Base-by-base conservation (phyloP, 2,329 filamentous ascomycete genomes). In the Cladosporium oxysporum region DNA sequence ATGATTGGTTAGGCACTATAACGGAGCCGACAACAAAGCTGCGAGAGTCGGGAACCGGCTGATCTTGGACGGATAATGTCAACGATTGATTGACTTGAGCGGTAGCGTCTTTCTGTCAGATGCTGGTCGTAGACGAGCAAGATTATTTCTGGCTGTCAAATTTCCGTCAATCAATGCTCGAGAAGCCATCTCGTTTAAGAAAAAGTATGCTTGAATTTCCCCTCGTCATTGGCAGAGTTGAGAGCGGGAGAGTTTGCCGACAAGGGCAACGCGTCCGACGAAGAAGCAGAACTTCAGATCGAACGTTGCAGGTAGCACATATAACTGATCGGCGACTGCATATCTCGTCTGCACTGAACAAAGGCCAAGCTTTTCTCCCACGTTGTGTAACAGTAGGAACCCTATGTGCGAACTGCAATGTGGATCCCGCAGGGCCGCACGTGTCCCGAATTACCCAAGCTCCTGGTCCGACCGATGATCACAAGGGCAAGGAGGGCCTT, bases 51-150 rank as follows among this genome's bases (percentile, higher is more conserved):
- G 50, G 28, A 4, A 4, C 50, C 58, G 35, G 26, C 26, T 60
- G 58, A 47, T 44, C 58, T 57, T 41, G 37, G n/a, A n/a, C 41
- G 52, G 52, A 18, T 55, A 55, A 55, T 53, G 50, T 53, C 50
- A 31, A 2, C 12, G 7, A 23, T 53, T 41, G 37, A 41, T 18
- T 16, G 16, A 41, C n/a, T 44, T 35, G 33, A 35, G 12, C 11
- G 12, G 18, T 33, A 21, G 31, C 26, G 28, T 23, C 2, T 3
- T 47, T 23, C 10, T n/a, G 4, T 47, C 16, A 18, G 29, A 55
- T 31, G 8, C 52, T 33, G 52, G 18, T 31, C 18, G 29, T 29
- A 4, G 28, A 55, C 8, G 18, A 55, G 28, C 28, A 55, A 29
- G 26, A n/a, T n/a, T 44, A 31, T 12, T 2, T 7, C 18, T 28